Conservation (phyloP, 106 monocot genomes). For the Dendrobium officinale region DNA sequence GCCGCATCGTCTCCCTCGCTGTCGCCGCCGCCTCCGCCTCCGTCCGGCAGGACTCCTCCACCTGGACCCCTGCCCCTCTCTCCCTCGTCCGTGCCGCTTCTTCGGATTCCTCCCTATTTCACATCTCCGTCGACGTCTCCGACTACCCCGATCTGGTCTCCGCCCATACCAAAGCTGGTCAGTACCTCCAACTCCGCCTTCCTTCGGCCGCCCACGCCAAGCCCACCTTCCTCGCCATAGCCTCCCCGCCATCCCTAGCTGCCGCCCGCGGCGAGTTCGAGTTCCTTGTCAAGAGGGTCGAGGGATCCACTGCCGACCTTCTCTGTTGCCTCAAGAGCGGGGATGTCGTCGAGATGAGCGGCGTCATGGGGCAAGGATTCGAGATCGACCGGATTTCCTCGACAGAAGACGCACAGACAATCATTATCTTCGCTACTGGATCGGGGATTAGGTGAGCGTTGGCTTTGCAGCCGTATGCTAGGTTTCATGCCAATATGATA, state of each 20-base stretch:
- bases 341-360: conserved; percentile 59
- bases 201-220: conserved; percentile 22
- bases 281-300: conserved; percentile 67
- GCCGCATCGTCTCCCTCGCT: conserved; percentile 16
- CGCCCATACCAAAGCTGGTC: conserved; percentile 48
- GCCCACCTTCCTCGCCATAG: conserved; percentile 67
- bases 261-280: conserved; percentile 33
- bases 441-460: conserved; percentile 71
- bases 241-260: conserved; percentile 52
- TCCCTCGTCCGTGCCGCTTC: conserved; percentile 54
- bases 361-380: conserved; percentile 72
- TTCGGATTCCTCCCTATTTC: conserved; percentile 60
- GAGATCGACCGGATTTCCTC: conserved; percentile 45
- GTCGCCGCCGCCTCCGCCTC: conserved; percentile 23
- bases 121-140: conserved; percentile 60
- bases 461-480: neutral
- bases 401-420: conserved; percentile 12
- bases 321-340: conserved; percentile 56
- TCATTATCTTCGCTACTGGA: conserved; percentile 82
- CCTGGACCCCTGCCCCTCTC: conserved; percentile 54
- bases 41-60: conserved; percentile 28
- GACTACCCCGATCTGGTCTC: conserved; percentile 44
- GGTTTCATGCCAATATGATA: neutral
- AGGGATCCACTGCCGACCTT: conserved; percentile 48
- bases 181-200: conserved; percentile 76